Base-by-base conservation (phyloP, 148 eudicot species). In the Rhododendron molle region DNA sequence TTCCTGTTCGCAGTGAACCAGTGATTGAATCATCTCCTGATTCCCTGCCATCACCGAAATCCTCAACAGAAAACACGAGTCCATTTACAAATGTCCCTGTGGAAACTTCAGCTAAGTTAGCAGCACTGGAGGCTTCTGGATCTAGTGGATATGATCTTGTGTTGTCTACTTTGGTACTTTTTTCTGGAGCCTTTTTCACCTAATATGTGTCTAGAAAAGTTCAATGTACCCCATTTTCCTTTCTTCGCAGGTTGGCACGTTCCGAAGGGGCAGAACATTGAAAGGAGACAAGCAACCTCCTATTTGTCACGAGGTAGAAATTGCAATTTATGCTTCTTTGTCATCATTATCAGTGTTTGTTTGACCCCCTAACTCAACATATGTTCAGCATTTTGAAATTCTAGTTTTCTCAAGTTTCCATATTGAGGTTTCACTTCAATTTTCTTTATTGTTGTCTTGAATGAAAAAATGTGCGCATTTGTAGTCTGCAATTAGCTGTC, bases 101-200 rank as follows among this genome's bases (percentile, higher is more conserved):
- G 9, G 89, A 81, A 71, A 91, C 90, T 84, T 89, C 94, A 72
- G 84, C 91, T 40, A 95, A 95, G 78, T 86, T 97, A 87, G 94
- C 95, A 81, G 91, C 95, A 50, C 86, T 97, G 85, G 99, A 97
- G 89, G 98, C 98, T 87, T 92, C 98, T 83, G 99, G 98, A 87
- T 84, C 90, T 72, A 87, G 88, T 86, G 96, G 92, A 79, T 97
- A 91, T 85, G 95, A 92, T 87, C 88, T 95, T 71, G 94, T 97
- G 76, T 58, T 93, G 85, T 94, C 96, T 84, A 95, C 98, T 86
- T 89, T 91, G 74, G 99, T 96, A 91, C 47, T 94, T 89, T 74
- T 90, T 90, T 13, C 60, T 67, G 74, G 71, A 50, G 85, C 76
- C 34, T 82, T 81, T 81, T n/a, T 76, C 47, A 15, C 36, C 30